Percentiles rank a stretch among this genome's conserved stretches.
phyloP scores from a whole-genome alignment of 371 early-diverging fungal genomes.

The Nematocida homosporus region DNA sequence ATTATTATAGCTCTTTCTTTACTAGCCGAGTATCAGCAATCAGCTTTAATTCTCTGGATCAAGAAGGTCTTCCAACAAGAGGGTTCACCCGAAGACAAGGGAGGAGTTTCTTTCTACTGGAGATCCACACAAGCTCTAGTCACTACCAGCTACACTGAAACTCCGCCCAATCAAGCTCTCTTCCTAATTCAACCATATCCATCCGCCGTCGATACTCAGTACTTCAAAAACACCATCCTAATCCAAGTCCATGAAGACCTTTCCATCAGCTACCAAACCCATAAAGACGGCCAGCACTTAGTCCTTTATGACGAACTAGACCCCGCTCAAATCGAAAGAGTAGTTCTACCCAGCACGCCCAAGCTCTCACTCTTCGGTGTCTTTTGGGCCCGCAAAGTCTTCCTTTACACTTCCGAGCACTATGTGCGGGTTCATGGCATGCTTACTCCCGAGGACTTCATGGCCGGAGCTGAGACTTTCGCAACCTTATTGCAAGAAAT shows the following conservation, averaged over 20 bases:
- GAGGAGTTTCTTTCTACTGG: not conserved
- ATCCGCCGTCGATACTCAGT: too few species aligned
- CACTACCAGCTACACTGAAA: not conserved
- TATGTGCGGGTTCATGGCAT: not conserved
- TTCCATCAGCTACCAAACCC: not conserved
- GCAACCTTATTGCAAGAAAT: constrained; percentile 6
- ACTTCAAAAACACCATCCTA: too few species aligned
- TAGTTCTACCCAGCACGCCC: not conserved
- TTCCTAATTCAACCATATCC: not conserved
- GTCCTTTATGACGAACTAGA: constrained; percentile 2
- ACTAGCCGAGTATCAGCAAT: not conserved
- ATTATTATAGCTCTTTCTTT: constrained; percentile 15
- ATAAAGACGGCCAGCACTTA: not conserved
- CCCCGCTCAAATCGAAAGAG: constrained; percentile 1
- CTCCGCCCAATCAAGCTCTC: not conserved
- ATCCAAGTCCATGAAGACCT: not conserved
- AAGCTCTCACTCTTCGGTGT: not conserved
- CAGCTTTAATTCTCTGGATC: constrained; percentile 5
- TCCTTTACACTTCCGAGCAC: not conserved
- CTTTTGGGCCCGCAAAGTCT: constrained; percentile 25
- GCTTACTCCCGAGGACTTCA: not conserved
- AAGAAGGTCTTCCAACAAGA: constrained; percentile 10
- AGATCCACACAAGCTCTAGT: not conserved
- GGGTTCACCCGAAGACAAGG: not conserved
- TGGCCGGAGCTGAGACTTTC: not conserved